A percentile compares a stretch with the other conserved stretches of the same genome.
Evolutionary conservation across 2,329 filamentous ascomycete genomes (phyloP).

Genomic region (Diaporthe citri): DNA sequence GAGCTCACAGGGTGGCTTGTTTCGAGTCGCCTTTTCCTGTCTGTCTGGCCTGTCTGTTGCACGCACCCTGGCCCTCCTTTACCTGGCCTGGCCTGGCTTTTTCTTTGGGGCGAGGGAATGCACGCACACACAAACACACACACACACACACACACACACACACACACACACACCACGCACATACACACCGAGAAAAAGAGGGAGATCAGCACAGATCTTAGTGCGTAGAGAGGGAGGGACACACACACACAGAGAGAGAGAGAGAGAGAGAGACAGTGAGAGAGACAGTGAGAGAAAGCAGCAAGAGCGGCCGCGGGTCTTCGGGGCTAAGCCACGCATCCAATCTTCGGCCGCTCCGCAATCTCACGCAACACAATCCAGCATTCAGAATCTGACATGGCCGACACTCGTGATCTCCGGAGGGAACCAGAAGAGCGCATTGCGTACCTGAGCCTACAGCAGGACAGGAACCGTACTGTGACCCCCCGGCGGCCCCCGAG

Average conservation of each 20-base stretch:
- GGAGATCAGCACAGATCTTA: not conserved
- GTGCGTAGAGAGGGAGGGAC: not conserved
- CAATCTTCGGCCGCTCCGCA: conserved; percentile 25
- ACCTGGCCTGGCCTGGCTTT: not conserved
- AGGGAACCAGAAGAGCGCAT: not conserved
- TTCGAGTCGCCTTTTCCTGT: conserved; percentile 23
- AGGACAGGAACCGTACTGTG: not conserved
- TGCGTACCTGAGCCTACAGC: conserved; percentile 7
- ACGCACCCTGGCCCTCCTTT: not conserved
- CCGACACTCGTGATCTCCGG: conserved; percentile 12
- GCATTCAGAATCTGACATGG: not conserved
- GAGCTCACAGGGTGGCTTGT: conserved; percentile 30
- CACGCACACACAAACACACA: not conserved
- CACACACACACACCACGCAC: not conserved
- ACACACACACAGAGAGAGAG: not conserved
- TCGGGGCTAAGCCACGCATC: conserved; percentile 11
- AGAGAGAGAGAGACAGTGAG: not conserved
- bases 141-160: not conserved
- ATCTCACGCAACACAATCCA: conserved; percentile 11
- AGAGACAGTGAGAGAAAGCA: not conserved
- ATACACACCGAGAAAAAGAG: not conserved
- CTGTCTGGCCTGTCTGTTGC: not conserved
- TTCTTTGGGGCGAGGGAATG: not conserved
- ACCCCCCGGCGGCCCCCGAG: conserved; percentile 19
- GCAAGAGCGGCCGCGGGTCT: not conserved